phyloP scores from a whole-genome alignment of 2,329 filamentous ascomycete genomes.

The Elsinoe ampelina region DNA sequence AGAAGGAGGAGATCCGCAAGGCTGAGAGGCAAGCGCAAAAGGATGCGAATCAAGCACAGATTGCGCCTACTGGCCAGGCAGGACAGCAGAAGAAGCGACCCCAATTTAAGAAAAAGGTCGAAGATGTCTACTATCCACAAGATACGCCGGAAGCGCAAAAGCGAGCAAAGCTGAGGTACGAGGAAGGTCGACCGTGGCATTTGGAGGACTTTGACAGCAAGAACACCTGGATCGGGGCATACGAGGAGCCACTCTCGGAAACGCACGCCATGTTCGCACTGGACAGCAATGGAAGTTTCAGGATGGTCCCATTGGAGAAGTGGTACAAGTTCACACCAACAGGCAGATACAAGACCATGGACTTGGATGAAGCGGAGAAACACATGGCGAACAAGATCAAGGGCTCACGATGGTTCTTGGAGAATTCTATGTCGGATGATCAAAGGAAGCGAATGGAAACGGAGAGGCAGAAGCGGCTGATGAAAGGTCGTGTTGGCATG shows the following conservation, averaged over 20 bases:
- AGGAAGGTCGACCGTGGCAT: conserved; percentile 94
- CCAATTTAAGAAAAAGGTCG: conserved; percentile 65
- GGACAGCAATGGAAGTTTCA: conserved; percentile 59
- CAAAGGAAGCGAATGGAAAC: conserved; percentile 18
- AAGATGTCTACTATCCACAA: conserved; percentile 76
- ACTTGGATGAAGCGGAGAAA: conserved; percentile 76
- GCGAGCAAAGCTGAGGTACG: conserved; percentile 60
- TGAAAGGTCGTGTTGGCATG: conserved; percentile 42
- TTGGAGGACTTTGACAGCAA: conserved; percentile 93
- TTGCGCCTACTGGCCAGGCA: conserved; percentile 69
- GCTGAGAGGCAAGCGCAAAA: conserved; percentile 78
- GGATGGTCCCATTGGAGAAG: conserved; percentile 86
- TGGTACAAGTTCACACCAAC: conserved; percentile 85
- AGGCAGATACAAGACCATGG: conserved; percentile 52
- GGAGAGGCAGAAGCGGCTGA: conserved; percentile 40
- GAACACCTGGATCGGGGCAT: conserved; percentile 86
- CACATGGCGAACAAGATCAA: conserved; percentile 70
- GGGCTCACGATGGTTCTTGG: conserved; percentile 72
- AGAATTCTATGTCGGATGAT: conserved; percentile 35
- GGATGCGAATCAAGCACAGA: conserved; percentile 81
- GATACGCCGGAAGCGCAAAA: conserved; percentile 64
- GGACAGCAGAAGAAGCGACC: conserved; percentile 47
- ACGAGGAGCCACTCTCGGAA: conserved; percentile 80
- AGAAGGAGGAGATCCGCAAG: conserved; percentile 49
- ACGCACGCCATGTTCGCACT: conserved; percentile 69